Base-by-base conservation (phyloP, 2,329 filamentous ascomycete genomes). In the Cercospora sp. region DNA sequence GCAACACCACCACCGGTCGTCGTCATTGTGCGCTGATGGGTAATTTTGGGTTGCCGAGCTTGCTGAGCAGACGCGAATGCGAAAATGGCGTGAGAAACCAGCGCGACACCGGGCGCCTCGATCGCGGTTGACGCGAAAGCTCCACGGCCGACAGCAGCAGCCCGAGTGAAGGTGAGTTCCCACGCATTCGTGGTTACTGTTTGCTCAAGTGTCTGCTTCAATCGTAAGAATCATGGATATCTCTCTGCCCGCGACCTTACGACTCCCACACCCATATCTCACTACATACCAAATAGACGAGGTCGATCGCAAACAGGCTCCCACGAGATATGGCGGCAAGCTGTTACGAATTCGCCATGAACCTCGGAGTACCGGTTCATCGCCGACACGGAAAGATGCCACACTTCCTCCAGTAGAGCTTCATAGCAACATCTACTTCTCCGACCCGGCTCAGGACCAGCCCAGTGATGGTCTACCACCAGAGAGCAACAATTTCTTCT, bases 231-330 rank as follows among this genome's bases (percentile, higher is more conserved):
- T 62, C 57, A 60, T 66, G 67, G 63, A 40, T 16, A 18, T 59
- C 6, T 42, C 36, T 9, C 48, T 65, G 13, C 68, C 68, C 40
- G 58, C 59, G 9, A 69, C 68, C 5, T 30, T 69, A 10, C 68
- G 68, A 16, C 79, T 84, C 30, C 82, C 82, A 18, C 81, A 84
- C 64, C 82, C 82, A 4, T 84, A 80, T 60, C 76, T 84, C 45
- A 83, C 82, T 2, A 73, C 79, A 66, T 84, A 83, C 70, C 76
- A 75, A 30, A 80, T 83, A 51, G 48, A 59, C 12, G 66, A 69
- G 58, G 68, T 69, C 16, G 45, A 40, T 42, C 73, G 74, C 40
- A 67, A 73, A 1, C 73, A 74, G 48, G 61, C 78, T 5, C 71
- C 80, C 1, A 76, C 78, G 3, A 62, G 65, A 36, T 69, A 69